Base-by-base conservation (phyloP, 2,329 filamentous ascomycete genomes). In the Atkinsonella hypoxylon region DNA sequence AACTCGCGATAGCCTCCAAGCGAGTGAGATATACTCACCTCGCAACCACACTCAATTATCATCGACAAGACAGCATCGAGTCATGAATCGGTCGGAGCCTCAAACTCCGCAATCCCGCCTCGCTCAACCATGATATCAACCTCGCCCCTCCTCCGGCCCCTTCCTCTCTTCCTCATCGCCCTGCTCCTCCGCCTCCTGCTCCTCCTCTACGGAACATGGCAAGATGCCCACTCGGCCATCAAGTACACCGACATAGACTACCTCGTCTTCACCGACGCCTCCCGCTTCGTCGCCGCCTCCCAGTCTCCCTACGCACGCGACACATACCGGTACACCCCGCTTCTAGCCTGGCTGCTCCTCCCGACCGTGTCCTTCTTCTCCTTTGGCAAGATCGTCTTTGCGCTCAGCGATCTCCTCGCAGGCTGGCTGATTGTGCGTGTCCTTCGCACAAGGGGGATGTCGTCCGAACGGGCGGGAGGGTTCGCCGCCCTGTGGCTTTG, bases 201-300 rank as follows among this genome's bases (percentile, higher is more conserved):
- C 55, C 78, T 97, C 47, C 64, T 94, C 61, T 97, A 97, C 66
- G 91, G 93, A 52, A 79, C 89, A 54, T 90, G 87, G 75, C 93
- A 98, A 71, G 93, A 98, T 69, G 84, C 88, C 53, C 77, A 90
- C 69, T 94, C 89, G 8, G 83, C 91, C 13, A 72, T 98, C 63
- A 97, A 97, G 70, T 98, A 97, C 73, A 98, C 93, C 48, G 93
- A 98, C 69, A 96, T 98, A 61, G 93, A 98, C 75, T 98, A 98
- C 70, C 82, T 89, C 57, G 93, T 98, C 66, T 98, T 98, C 74
- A 97, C 93, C 46, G 91, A 97, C 66, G 93, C 93, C 26, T 81
- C 93, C 2, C 85, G 87, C 56, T 91, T 86, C 67, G 68, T 88
- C 42, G 70, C 82, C 3, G 72, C 68, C n/a, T 79, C 79, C 3